Evolutionary conservation across 2,329 filamentous ascomycete species (phyloP).

Genomic region (Fonsecaea multimorphosa): DNA sequence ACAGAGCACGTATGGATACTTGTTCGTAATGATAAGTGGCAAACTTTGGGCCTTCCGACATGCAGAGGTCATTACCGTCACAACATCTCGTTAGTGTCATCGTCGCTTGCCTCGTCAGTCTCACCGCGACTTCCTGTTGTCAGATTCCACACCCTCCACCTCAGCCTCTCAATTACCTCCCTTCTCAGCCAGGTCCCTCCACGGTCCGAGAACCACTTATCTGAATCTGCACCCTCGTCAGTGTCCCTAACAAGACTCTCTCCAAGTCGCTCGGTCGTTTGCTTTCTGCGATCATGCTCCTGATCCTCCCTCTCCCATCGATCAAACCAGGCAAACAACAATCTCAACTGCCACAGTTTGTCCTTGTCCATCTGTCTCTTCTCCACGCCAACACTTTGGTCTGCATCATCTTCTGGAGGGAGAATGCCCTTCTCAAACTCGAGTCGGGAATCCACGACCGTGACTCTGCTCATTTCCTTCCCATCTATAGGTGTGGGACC

Average conservation of each 20-base stretch:
- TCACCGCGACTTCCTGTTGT: constrained; percentile 9
- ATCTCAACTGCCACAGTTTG: constrained; percentile 65
- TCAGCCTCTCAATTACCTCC: constrained; percentile 62
- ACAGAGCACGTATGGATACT: background rate
- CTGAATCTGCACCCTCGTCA: constrained; percentile 15
- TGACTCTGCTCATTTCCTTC: constrained; percentile 61
- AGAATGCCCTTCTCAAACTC: constrained; percentile 62
- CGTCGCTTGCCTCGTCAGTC: background rate
- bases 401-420: background rate
- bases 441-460: constrained; percentile 73
- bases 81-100: background rate
- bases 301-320: constrained; percentile 46
- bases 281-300: constrained; percentile 37
- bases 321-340: constrained; percentile 73
- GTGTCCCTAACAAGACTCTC: background rate
- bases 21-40: background rate
- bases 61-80: background rate
- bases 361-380: constrained; percentile 53
- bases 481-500: constrained; percentile 48
- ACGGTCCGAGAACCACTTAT: constrained; percentile 28
- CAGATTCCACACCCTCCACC: constrained; percentile 57
- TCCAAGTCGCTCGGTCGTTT: background rate
- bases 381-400: background rate
- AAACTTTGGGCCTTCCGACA: background rate
- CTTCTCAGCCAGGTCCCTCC: constrained; percentile 57